Percentiles rank a stretch among this genome's conserved stretches.
Conservation (phyloP, 306 rosid species). For the Vigna nakashimae region DNA sequence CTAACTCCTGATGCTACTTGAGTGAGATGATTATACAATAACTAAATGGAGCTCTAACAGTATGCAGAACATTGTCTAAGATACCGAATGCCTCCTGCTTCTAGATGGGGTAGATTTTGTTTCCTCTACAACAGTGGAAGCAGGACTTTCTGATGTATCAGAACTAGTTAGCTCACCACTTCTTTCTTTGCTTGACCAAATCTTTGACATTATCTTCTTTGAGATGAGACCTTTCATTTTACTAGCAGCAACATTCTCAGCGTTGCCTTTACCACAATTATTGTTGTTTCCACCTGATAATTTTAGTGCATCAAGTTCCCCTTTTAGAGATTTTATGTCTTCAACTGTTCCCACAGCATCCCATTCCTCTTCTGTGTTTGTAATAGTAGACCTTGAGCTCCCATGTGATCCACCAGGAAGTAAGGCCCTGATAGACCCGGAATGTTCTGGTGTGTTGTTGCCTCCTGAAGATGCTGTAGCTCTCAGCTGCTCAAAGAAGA, state of each 20-base stretch:
- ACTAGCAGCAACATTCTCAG: constrained; percentile 57
- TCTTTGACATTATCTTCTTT: constrained; percentile 80
- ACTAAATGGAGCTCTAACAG: constrained; percentile 12
- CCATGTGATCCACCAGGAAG: constrained; percentile 80
- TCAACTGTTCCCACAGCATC: constrained; percentile 73
- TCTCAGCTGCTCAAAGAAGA: constrained; percentile 90
- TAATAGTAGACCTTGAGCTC: constrained; percentile 86
- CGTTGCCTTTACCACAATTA: constrained; percentile 47
- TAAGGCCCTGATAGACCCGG: constrained; percentile 63
- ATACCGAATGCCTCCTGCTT: constrained; percentile 83
- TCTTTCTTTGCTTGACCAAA: constrained; percentile 84
- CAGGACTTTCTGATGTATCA: constrained; percentile 92
- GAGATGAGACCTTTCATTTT: constrained; percentile 78
- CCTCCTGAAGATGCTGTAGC: constrained; percentile 66
- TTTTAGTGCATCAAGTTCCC: constrained; percentile 64
- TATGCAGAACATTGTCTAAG: constrained; percentile 56
- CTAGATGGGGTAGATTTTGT: constrained; percentile 86
- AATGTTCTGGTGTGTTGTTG: constrained; percentile 70
- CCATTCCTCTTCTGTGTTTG: constrained; percentile 92
- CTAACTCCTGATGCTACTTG: constrained; percentile 58
- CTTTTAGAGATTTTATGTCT: constrained; percentile 74
- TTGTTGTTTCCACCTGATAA: constrained; percentile 50
- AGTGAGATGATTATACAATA: constrained; percentile 54
- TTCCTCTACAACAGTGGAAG: constrained; percentile 78
- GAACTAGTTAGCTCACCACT: constrained; percentile 85